Percentiles rank a stretch among this genome's conserved stretches.
Conservation (phyloP, 2,329 filamentous ascomycete species). For the Aspergillus neoniger region DNA sequence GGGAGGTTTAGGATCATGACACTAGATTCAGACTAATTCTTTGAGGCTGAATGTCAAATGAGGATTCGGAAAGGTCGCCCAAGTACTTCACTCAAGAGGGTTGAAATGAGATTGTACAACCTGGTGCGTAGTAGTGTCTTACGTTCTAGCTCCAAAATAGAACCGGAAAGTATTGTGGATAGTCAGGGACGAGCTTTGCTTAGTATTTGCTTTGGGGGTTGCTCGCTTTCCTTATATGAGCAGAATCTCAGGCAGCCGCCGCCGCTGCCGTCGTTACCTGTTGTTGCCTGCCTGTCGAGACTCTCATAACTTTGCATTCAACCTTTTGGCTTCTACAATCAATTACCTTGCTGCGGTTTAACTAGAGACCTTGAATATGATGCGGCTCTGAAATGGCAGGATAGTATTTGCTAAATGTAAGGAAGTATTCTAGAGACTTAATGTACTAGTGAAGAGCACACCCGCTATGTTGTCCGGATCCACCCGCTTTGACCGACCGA, state of each 20-base stretch:
- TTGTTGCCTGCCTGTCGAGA: constrained; percentile 5
- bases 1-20: constrained; percentile 41
- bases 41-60: background rate
- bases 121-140: background rate
- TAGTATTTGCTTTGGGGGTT: background rate
- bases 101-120: background rate
- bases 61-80: background rate
- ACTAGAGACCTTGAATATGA: background rate
- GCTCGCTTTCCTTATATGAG: background rate
- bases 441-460: background rate
- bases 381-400: background rate
- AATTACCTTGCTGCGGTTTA: background rate
- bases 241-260: constrained; percentile 3
- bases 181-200: background rate
- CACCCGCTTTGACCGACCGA: background rate
- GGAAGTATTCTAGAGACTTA: background rate
- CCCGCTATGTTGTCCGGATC: constrained; percentile 15
- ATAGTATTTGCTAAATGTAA: background rate
- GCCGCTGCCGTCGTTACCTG: background rate
- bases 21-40: background rate
- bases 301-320: background rate
- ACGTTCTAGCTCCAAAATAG: background rate
- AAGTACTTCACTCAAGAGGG: background rate
- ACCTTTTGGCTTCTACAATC: background rate
- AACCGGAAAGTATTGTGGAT: background rate